Evolutionary conservation across 2,329 filamentous ascomycete species (phyloP), one percentile per base, ranked within the genome.

Genomic region (Xylaria sp.): DNA sequence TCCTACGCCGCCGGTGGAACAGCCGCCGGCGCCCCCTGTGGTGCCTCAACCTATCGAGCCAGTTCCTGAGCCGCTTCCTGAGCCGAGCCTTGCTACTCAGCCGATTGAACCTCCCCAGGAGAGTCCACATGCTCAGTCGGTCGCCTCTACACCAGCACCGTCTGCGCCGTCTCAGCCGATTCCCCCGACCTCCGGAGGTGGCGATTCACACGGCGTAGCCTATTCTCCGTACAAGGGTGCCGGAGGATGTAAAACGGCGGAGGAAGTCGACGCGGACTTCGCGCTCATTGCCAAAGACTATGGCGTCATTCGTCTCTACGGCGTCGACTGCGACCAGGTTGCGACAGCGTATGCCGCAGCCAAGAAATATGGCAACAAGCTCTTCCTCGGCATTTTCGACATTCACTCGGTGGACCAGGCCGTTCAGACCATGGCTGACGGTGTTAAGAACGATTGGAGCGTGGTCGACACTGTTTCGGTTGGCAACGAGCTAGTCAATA

Each of bases 401-500:
- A 79, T 90, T 53, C 71, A 74, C 39, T 69, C 79, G 7, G 76
- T 89, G 16, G 70, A 76, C 13, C 59, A 73, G 1, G 85, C 90
- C 54, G 77, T 90, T n/a, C 62, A 78, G 8, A 77, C 74, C 24
- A 85, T 95, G 56, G 80, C 85, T 50, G 69, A 76, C 4, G 84
- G 81, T 13, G 77, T 89, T 39, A 60, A 75, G 5, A 77, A 80
- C 24, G 82, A 90, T 70, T 96, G 90, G 90, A 77, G 76, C 44
- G 69, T 76, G 13, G 81, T 95, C 57, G 79, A 89, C 67, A 88
- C 89, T 1, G 79, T 96, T 66, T 83, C 84, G 51, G 81, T 96
- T 39, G 91, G 91, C 57, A 96, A 96, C 68, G 91, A 96, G 71
- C 77, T 88, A 29, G 85, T 96, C 69, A 88, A 90, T 71, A 81